Base-by-base conservation (phyloP, 2,329 filamentous ascomycete species). In the Aspergillus clavatus region DNA sequence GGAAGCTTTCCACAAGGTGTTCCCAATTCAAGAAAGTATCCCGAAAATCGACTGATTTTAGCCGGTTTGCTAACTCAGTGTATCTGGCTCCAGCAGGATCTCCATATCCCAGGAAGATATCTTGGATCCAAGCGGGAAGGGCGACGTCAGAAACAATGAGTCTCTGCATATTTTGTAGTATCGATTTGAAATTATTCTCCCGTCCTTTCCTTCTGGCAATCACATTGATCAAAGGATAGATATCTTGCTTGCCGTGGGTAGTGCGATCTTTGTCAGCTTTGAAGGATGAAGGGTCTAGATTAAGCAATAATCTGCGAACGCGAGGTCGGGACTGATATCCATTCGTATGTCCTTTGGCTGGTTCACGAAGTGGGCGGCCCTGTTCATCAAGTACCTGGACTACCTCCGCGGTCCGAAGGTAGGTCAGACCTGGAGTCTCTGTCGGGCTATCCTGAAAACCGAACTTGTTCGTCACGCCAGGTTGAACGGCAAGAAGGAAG, bases 21-120 rank as follows among this genome's bases (percentile, higher is more conserved):
- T 94, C 83, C 90, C 91, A 97, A 69, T 96, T 83, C 47, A 97
- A 69, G 64, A 98, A 96, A 0, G 93, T 97, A 63, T 98, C 94
- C 44, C 89, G 80, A 63, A 89, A 96, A 65, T 98, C 89, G 42
- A 98, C 74, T 44, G 80, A 87, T 58, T 82, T 82, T 52, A 95
- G 75, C 47, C 83, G 80, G 63, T 89, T 93, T 1, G 86, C 72
- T 12, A 98, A 72, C 40, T 89, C 84, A 52, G 87, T 89, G 70
- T 95, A 95, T 18, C 82, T 86, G 26, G 93, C 93, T 47, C 87
- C 84, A 23, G 88, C 80, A 46, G 93, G 91, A 66, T 98, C 90
- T 38, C 93, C 93, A 65, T 95, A 97, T 3, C 93, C 93, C n/a
- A 98, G 74, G 66, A 97, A 98, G 7, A 97, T 91, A 55, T 97